phyloP scores from a whole-genome alignment of 2,329 filamentous ascomycete species.

The Stromatinia cepivora region DNA sequence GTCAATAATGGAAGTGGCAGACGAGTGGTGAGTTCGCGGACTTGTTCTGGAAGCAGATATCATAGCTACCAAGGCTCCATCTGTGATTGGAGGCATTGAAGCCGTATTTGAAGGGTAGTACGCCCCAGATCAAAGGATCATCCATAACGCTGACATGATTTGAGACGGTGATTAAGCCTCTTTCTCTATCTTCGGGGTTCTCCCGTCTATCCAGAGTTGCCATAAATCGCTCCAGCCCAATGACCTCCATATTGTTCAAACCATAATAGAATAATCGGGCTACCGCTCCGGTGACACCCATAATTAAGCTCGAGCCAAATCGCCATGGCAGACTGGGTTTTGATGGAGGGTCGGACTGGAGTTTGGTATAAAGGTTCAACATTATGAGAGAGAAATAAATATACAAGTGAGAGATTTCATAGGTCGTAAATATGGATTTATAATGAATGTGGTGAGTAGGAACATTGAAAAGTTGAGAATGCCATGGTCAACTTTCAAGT shows the following conservation, averaged over 20 bases:
- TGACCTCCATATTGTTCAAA: slow-evolving; percentile 72
- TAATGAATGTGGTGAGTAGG: slow-evolving; percentile 1
- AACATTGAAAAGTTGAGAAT: slow-evolving; percentile 4
- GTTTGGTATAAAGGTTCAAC: slow-evolving; percentile 23
- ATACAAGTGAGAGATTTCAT: slow-evolving; percentile 3
- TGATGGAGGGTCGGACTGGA: slow-evolving; percentile 25
- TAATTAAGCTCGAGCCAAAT: slow-evolving; percentile 68
- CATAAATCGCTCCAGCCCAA: slow-evolving; percentile 75
- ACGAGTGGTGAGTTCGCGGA: slow-evolving; percentile 45
- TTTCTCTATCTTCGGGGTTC: slow-evolving; percentile 63
- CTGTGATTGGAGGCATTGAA: slow-evolving; percentile 74
- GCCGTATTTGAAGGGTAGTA: slow-evolving; percentile 72
- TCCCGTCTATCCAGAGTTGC: slow-evolving; percentile 71
- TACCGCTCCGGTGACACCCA: slow-evolving; percentile 70
- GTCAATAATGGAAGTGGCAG: slow-evolving; percentile 3
- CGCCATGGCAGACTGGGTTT: slow-evolving; percentile 61
- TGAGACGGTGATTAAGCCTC: slow-evolving; percentile 84
- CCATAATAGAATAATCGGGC: slow-evolving; percentile 74
- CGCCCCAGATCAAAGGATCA: slow-evolving; percentile 92
- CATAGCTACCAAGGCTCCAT: slow-evolving; percentile 89
- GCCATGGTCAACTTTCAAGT: neutral
- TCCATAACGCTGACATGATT: slow-evolving; percentile 89
- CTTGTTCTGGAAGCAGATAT: slow-evolving; percentile 92
- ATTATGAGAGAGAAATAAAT: slow-evolving; percentile 6
- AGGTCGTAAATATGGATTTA: neutral